Evolutionary conservation across 2,329 filamentous ascomycete species (phyloP), one percentile per base, ranked within the genome.

Genomic region (Pseudogymnoascus sp.): DNA sequence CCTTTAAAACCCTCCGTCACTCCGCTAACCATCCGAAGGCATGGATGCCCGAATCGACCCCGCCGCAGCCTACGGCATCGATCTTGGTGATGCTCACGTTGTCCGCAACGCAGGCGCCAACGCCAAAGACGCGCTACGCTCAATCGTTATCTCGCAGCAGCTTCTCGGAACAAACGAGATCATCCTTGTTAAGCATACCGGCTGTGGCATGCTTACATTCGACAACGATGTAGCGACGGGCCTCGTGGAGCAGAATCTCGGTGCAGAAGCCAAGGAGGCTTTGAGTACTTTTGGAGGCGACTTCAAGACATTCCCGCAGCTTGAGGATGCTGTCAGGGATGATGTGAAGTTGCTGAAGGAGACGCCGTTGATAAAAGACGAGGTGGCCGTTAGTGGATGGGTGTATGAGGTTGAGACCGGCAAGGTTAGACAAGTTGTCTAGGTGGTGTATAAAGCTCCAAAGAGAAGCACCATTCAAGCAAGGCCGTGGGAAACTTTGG

Each of bases 21-120:
- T 53, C 24, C 8, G 21, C 47, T 35, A 11, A 19, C 29, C 82
- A 81, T 93, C 50, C 90, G 89, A 0, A 61, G 95, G 90, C 75
- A 95, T 95, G 89, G 90, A 95, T 71, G 88, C 90, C 4, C 85
- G 90, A 61, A 78, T 86, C 68, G 81, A 93, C 69, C 85, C 90
- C 0, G 81, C 84, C 2, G 77, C 82, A 11, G 87, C 87, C 1
- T 87, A 91, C 62, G 87, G 86, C 7, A 87, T 93, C 64, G 77
- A 81, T 19, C 81, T 90, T 16, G 90, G 90, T 42, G 88, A 92
- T 67, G 90, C 90, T 0, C 90, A 95, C 74, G 84, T 92, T 33
- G 87, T 92, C 65, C 85, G 89, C 64, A 93, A 92, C 67, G 88
- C 86, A 8, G 87, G 87, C 2, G 89, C 79, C 1, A 85, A 82